Percentiles rank a stretch among this genome's conserved stretches.
These are phyloP conservation scores for Coemansia sp. DNA, from an alignment of 192 early-diverging fungal species.

Conservation along the genomic window DNA sequence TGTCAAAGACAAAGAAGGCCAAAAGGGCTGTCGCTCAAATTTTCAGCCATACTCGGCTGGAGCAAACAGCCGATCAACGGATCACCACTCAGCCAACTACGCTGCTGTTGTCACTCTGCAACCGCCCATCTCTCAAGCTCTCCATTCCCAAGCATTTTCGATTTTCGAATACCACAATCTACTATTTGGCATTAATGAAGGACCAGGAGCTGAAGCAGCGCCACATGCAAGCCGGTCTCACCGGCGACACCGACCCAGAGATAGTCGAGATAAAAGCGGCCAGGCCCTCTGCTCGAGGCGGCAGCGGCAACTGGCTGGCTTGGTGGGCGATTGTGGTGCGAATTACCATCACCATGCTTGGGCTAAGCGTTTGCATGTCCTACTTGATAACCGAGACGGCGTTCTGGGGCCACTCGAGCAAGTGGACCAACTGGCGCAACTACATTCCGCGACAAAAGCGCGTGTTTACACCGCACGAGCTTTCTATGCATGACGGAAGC, in stretches of 20 bases:
- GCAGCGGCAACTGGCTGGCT: slow-evolving; percentile 5
- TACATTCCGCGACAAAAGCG: slow-evolving; percentile 68
- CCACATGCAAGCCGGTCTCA: neutral
- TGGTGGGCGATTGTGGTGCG: slow-evolving; percentile 48
- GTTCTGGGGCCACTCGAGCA: slow-evolving; percentile 70
- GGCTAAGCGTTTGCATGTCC: slow-evolving; percentile 50
- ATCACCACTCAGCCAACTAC: neutral
- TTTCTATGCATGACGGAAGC: slow-evolving; percentile 81
- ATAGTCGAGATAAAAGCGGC: neutral
- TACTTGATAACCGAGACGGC: slow-evolving; percentile 75
- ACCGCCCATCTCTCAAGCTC: too few relatives aligned
- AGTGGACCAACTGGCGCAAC: slow-evolving; percentile 67
- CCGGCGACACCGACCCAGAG: neutral
- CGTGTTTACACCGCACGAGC: slow-evolving; percentile 73
- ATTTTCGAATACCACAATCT: neutral
- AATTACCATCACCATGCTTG: slow-evolving; percentile 28
- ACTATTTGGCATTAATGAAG: neutral
- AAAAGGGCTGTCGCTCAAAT: neutral
- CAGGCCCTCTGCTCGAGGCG: neutral
- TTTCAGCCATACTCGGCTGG: neutral
- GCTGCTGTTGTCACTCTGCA: too few relatives aligned
- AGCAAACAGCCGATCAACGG: neutral
- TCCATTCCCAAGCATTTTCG: too few relatives aligned
- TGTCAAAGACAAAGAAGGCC: neutral
- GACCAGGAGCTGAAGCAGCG: slow-evolving; percentile 30